Conservation (phyloP, 2,329 filamentous ascomycete species). For the Dactylellina sp. region DNA sequence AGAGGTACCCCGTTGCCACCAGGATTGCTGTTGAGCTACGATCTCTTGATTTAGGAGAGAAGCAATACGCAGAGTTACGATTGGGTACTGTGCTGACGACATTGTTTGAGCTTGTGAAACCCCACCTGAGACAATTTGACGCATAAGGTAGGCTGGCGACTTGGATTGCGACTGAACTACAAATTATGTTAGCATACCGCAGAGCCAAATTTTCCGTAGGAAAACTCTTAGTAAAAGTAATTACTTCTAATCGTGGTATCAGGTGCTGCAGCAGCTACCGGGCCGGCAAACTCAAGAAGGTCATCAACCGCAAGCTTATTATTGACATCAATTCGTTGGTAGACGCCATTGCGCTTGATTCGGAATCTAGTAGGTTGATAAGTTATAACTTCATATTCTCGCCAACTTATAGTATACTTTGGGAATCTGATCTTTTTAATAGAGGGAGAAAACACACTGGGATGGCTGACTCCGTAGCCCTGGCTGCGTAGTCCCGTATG, state of each 20-base stretch:
- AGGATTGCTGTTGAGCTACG: slow-evolving; percentile 28
- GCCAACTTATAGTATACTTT: no score
- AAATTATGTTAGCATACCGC: slow-evolving; percentile 15
- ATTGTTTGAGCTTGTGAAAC: not conserved
- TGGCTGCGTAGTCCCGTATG: slow-evolving; percentile 31
- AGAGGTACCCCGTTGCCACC: slow-evolving; percentile 27
- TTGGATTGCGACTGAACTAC: slow-evolving; percentile 31
- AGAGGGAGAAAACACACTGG: slow-evolving; percentile 7
- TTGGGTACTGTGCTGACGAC: slow-evolving; percentile 7
- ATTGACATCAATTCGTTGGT: slow-evolving; percentile 35
- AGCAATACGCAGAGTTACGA: slow-evolving; percentile 24
- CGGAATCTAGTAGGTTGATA: slow-evolving; percentile 31
- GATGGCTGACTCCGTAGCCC: slow-evolving; percentile 31
- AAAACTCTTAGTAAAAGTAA: no score
- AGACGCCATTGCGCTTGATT: slow-evolving; percentile 21
- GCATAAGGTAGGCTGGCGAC: not conserved
- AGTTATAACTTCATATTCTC: no score
- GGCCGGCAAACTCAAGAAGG: slow-evolving; percentile 39
- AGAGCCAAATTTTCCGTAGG: no score
- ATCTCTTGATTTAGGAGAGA: slow-evolving; percentile 32
- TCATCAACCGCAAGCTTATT: slow-evolving; percentile 24
- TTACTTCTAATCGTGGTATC: slow-evolving; percentile 35
- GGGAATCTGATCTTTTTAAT: not conserved
- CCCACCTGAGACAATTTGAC: slow-evolving; percentile 11
- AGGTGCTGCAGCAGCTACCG: not conserved